Conservation (phyloP, 2,329 filamentous ascomycete genomes). For the Cryphonectria nitschkei region DNA sequence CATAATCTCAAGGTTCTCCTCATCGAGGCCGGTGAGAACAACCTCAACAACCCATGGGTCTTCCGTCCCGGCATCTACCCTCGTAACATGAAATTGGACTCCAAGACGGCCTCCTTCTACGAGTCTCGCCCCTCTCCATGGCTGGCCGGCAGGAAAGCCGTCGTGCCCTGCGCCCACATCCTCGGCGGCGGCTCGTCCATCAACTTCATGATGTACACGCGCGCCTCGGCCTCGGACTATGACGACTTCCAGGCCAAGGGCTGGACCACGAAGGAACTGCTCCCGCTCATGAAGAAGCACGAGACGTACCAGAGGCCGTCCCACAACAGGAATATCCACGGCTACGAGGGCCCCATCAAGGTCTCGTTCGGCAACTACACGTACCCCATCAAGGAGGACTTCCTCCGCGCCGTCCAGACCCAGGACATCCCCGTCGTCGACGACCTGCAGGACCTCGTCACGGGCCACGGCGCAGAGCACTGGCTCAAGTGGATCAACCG, state of each 20-base stretch:
- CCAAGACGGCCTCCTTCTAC: conserved; percentile 81
- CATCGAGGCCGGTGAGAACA: conserved; percentile 73
- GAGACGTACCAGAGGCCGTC: conserved; percentile 74
- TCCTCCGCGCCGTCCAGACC: conserved; percentile 71
- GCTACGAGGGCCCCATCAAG: conserved; percentile 80
- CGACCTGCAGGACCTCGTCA: conserved; percentile 73
- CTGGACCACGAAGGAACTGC: conserved; percentile 76
- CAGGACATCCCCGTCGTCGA: conserved; percentile 77
- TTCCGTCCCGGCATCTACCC: conserved; percentile 77
- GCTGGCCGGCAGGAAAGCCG: conserved; percentile 70
- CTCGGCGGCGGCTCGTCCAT: conserved; percentile 75
- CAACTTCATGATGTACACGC: conserved; percentile 82
- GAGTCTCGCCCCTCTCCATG: conserved; percentile 75
- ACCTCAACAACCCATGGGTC: conserved; percentile 79
- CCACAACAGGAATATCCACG: conserved; percentile 71
- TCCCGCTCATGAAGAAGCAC: conserved; percentile 79
- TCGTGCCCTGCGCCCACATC: conserved; percentile 76
- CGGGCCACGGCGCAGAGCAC: conserved; percentile 74
- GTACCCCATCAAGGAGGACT: conserved; percentile 82
- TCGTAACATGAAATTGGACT: conserved; percentile 78
- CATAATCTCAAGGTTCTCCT: conserved; percentile 72
- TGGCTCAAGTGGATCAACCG: conserved; percentile 88
- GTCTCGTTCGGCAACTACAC: conserved; percentile 81
- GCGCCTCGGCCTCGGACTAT: conserved; percentile 72
- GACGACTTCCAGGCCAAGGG: conserved; percentile 80